Evolutionary conservation across 768 basidiomycete species (phyloP), one percentile per base, ranked within the genome.

Genomic region (Leucosporidium yakuticum): DNA sequence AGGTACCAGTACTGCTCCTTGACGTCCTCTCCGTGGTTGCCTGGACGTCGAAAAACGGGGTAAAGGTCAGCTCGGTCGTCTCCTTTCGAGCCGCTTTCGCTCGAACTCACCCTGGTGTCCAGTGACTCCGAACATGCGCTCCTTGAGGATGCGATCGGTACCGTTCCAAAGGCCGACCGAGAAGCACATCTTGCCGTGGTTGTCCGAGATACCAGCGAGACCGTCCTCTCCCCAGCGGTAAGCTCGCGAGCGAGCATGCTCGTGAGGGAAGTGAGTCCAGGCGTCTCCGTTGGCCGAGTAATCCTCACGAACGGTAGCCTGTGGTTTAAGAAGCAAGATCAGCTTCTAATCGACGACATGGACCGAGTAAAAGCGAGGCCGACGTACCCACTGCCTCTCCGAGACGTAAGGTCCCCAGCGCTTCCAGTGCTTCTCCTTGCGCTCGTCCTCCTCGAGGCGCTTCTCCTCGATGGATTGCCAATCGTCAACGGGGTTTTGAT

Each of bases 141-240:
- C 96, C 79, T 99, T 99, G 68, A 99, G 84, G 76, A 98, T 97
- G 47, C 86, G 85, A 79, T 99, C 96, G 76, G 88, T 80, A 58
- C 86, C 93, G 77, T 99, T 99, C 96, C 96, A 99, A 25, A 99
- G 82, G 2, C 88, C 90, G 14, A 99, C 82, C 21, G 85, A 86
- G 77, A 98, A 88, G 80, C 94, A 97, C 21, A 99, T 82, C 48
- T 91, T 86, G 74, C 93, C 92, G 78, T 94, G 94, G 76, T 97
- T 98, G 79, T 99, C 96, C 8, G 91, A 95, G 74, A 98, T 88
- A 53, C 96, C 96, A 39, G 89, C 96, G 65, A 99, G 87, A 58
- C 96, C 96, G 76, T 99, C 96, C 79, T 99, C 96, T 53, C 96
- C 96, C 96, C 96, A 99, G 76, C 96, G 84, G 80, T 97, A 99